Conservation (phyloP, 164 flowering plant species). For the Kingdonia uniflora region DNA sequence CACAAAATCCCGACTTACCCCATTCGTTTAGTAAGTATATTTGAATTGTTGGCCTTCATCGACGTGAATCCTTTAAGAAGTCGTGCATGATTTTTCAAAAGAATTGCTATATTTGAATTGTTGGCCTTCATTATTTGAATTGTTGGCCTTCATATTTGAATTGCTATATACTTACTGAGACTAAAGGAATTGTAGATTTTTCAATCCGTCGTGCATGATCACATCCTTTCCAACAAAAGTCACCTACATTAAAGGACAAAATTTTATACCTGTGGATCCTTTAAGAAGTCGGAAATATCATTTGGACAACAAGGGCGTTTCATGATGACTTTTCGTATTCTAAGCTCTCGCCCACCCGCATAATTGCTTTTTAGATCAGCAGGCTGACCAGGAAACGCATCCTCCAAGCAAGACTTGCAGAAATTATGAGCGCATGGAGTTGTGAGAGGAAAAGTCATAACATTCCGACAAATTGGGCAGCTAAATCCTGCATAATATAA, state of each 20-base stretch:
- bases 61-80: too few relatives aligned
- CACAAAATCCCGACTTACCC: too few relatives aligned
- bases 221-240: too few relatives aligned
- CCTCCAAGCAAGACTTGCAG: slow-evolving; percentile 80
- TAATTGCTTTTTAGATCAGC: slow-evolving; percentile 43
- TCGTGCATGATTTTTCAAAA: too few relatives aligned
- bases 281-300: slow-evolving; percentile 65
- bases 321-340: slow-evolving; percentile 62
- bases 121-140: too few relatives aligned
- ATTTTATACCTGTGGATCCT: slow-evolving; percentile 58
- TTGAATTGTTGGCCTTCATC: too few relatives aligned
- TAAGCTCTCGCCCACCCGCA: slow-evolving; percentile 48
- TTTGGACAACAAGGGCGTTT: slow-evolving; percentile 62
- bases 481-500: slow-evolving; percentile 45
- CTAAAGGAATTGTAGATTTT: not conserved
- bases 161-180: not conserved
- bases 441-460: slow-evolving; percentile 64
- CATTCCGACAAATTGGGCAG: slow-evolving; percentile 59
- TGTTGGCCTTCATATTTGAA: too few relatives aligned
- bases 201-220: not conserved
- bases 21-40: too few relatives aligned
- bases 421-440: slow-evolving; percentile 97
- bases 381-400: slow-evolving; percentile 54
- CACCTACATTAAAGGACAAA: not conserved
- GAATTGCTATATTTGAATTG: too few relatives aligned